phyloP scores from a whole-genome alignment of 1,284 basidiomycete species.

The Cystobasidium sp. region DNA sequence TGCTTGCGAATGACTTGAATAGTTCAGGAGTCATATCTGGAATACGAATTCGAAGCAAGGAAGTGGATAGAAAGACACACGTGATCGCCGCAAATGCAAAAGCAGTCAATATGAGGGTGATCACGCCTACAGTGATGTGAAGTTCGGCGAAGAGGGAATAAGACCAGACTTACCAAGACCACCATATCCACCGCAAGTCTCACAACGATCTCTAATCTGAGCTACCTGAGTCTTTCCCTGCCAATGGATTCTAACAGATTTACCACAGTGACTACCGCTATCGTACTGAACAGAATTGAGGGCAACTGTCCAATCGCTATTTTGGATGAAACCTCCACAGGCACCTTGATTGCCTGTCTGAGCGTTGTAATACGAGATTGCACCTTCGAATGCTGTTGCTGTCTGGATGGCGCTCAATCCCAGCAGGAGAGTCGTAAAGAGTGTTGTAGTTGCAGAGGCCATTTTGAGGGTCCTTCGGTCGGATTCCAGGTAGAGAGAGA shows the following conservation, averaged over 20 bases:
- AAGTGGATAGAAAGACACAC: neutral
- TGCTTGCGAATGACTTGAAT: constrained; percentile 16
- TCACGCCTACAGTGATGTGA: too few species aligned
- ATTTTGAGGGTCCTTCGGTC: too few species aligned
- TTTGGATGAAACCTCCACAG: constrained; percentile 32
- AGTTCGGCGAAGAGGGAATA: too few species aligned
- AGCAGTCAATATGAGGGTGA: neutral
- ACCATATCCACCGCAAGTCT: constrained; percentile 13
- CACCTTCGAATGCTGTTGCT: too few species aligned
- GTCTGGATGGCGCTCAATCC: too few species aligned
- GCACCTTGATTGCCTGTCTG: constrained; percentile 30
- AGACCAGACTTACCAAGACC: constrained; percentile 33
- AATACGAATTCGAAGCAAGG: too few species aligned
- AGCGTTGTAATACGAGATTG: neutral
- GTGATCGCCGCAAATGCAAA: neutral
- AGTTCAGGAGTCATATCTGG: constrained; percentile 25
- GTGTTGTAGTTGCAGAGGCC: too few species aligned
- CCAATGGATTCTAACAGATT: constrained; percentile 10
- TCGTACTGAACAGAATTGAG: constrained; percentile 30
- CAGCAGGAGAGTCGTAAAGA: too few species aligned
- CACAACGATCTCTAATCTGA: constrained; percentile 26
- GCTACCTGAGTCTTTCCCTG: constrained; percentile 16
- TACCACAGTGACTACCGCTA: constrained; percentile 20
- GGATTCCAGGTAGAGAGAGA: neutral
- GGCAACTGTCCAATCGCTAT: constrained; percentile 24